A percentile compares a stretch with the other conserved stretches of the same genome.
phyloP scores from a whole-genome alignment of 345 rosid genomes.

The Arabis alpina region DNA sequence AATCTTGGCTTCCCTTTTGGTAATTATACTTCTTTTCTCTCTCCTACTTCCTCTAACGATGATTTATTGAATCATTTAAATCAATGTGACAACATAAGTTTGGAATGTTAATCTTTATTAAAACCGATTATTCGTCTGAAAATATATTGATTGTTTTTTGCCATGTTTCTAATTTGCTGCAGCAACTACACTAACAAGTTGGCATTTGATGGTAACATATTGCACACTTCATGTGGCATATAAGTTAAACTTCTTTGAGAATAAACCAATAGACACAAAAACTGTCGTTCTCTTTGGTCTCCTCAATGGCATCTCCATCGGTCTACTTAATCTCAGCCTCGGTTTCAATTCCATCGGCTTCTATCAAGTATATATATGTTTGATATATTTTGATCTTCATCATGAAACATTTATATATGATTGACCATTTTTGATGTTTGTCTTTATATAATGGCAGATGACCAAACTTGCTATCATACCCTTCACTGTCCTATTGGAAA shows the following conservation, averaged over 20 bases:
- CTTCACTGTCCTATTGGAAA: constrained; percentile 92
- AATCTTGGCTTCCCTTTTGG: constrained; percentile 99
- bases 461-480: constrained; percentile 98
- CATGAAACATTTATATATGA: constrained; percentile 3
- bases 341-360: constrained; percentile 98
- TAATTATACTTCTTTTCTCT: constrained; percentile 41
- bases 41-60: neutral
- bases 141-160: neutral
- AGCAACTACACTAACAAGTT: constrained; percentile 96
- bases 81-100: neutral
- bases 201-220: constrained; percentile 96
- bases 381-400: neutral
- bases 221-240: constrained; percentile 89
- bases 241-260: constrained; percentile 78
- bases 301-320: constrained; percentile 94
- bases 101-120: neutral
- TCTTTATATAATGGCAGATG: constrained; percentile 62
- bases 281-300: constrained; percentile 94
- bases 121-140: neutral
- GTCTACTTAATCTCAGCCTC: constrained; percentile 90
- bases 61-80: constrained; percentile 11
- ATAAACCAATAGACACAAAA: constrained; percentile 76
- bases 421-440: constrained; percentile 15
- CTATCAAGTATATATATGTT: constrained; percentile 65
- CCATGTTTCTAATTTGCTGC: constrained; percentile 24